Conservation (phyloP, 768 basidiomycete genomes). For the Leucosporidium creatinivorum region DNA sequence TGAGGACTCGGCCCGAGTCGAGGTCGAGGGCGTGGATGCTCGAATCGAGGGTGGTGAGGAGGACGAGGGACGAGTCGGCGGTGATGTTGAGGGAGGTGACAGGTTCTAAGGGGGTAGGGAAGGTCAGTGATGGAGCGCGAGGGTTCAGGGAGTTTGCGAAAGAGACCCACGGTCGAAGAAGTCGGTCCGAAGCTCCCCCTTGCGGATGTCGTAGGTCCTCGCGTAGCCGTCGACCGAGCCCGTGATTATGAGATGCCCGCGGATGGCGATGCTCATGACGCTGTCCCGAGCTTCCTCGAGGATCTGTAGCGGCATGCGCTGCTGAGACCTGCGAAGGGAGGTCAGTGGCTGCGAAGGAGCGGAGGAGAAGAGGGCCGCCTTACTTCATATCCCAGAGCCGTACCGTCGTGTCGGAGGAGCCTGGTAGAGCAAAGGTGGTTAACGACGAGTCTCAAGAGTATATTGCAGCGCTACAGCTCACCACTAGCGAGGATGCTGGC, state of each 20-base stretch:
- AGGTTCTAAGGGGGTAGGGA: conserved; percentile 55
- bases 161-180: conserved; percentile 70
- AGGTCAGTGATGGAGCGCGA: not conserved
- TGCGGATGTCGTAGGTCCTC: conserved; percentile 88
- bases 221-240: conserved; percentile 89
- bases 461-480: conserved; percentile 40
- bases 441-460: not conserved
- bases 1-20: conserved; percentile 70
- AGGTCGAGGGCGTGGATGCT: conserved; percentile 80
- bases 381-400: conserved; percentile 87
- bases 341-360: not conserved
- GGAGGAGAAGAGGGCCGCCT: conserved; percentile 29
- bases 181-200: conserved; percentile 81
- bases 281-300: conserved; percentile 83
- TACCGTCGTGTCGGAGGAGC: conserved; percentile 86
- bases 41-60: conserved; percentile 77
- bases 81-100: conserved; percentile 77
- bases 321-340: conserved; percentile 52
- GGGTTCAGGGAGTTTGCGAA: not conserved
- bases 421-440: conserved; percentile 43
- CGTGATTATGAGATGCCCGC: conserved; percentile 57
- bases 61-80: conserved; percentile 66
- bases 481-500: conserved; percentile 82
- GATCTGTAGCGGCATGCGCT: conserved; percentile 78
- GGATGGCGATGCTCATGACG: conserved; percentile 67